Evolutionary conservation across 2,329 filamentous ascomycete genomes (phyloP), one percentile per base, ranked within the genome.

Genomic region (Epichloe sibirici): DNA sequence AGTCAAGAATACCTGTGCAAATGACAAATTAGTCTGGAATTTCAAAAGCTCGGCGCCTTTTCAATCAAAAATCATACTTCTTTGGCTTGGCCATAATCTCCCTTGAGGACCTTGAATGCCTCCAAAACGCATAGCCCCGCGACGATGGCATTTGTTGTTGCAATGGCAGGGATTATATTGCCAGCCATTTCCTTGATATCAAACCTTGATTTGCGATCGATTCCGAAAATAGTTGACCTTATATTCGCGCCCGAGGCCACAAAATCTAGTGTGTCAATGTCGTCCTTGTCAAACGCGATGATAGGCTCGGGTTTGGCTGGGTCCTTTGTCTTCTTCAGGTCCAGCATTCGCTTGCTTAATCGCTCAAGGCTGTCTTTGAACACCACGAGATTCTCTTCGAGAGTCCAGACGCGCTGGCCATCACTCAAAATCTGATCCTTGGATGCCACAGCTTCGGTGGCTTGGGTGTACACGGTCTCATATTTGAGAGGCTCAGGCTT

Each of bases 181-280:
- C 93, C 93, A 4, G 93, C 93, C 91, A 97, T 98, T 70, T 98
- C 87, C 72, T 98, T 98, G 62, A 93, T 90, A 64, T 97, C 90
- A 63, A 97, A 98, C 54, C 94, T 89, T 23, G 90, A 95, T 66
- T 89, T 91, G 4, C 75, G 72, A 51, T 91, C 86, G 53, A 98
- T 95, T 52, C 83, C 86, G 64, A 98, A 98, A n/a, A 95, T 77
- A 25, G 81, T 75, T 1, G 91, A 93, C 45, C 93, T 82, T 25
- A 98, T 79, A 62, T 98, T 98, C 34, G 91, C 89, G 59, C 86
- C 88, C 0, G 93, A 83, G 1, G 90, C 81, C 6, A 98, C 93
- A 66, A 98, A 97, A 64, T 98, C 90, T 7, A 98, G 76, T 0
- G 91, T 96, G 64, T 97, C 91, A 38, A 85, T 81, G 62, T 98